Evolutionary conservation across 2,329 filamentous ascomycete genomes (phyloP).

Genomic region (Fusarium xyrophilum): DNA sequence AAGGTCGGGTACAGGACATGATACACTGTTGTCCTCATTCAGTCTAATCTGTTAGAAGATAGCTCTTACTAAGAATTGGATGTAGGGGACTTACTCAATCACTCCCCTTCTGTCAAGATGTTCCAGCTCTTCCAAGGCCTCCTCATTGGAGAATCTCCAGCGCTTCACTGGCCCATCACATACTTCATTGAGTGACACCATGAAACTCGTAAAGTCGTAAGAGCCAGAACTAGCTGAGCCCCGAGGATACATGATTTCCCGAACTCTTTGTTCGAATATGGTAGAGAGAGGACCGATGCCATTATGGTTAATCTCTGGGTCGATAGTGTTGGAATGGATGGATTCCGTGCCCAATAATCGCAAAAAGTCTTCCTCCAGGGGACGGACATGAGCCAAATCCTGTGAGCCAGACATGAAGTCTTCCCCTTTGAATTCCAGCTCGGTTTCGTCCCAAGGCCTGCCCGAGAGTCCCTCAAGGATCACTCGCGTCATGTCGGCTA

Average conservation of each 20-base stretch:
- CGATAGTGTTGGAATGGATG: conserved; percentile 6
- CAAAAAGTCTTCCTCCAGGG: conserved; percentile 36
- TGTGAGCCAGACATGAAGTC: not conserved
- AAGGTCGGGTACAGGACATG: not conserved
- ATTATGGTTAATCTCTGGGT: not conserved
- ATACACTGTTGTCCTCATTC: not conserved
- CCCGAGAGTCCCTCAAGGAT: conserved; percentile 17
- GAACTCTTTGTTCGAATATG: conserved; percentile 36
- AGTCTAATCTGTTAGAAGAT: conserved; percentile 9
- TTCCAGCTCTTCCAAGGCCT: conserved; percentile 20
- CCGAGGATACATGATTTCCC: conserved; percentile 35
- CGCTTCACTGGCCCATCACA: conserved; percentile 31
- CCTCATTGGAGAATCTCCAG: conserved; percentile 35
- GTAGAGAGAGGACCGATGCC: not conserved
- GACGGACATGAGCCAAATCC: conserved; percentile 25
- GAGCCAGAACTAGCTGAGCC: conserved; percentile 6
- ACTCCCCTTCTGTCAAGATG: conserved; percentile 4
- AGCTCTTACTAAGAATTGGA: not conserved
- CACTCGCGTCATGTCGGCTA: conserved; percentile 13
- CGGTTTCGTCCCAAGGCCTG: not conserved
- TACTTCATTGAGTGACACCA: conserved; percentile 36
- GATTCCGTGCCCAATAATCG: conserved; percentile 31
- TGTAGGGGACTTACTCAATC: conserved; percentile 20
- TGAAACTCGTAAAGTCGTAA: conserved; percentile 33
- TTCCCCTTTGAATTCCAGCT: conserved; percentile 19